Base-by-base conservation (phyloP, 169 alveolate species). In the Plasmodium sp. region DNA sequence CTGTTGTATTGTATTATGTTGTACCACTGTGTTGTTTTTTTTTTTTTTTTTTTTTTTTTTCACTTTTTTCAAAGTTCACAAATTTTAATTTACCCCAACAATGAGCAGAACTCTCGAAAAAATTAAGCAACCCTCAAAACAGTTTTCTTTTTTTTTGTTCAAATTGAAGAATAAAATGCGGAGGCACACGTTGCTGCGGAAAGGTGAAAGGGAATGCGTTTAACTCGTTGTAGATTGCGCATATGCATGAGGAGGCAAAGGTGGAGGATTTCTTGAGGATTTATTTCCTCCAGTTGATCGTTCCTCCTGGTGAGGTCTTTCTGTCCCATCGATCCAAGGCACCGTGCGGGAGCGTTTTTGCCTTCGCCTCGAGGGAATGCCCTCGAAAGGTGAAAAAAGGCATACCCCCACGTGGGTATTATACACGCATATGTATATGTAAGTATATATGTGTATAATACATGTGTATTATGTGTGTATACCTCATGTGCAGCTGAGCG, bases 11-110 rank as follows among this genome's bases (percentile, higher is more conserved):
- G 75, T 62, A 27, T 62, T 22, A 22, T 62, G 75, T 62, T 62
- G 75, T 62, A 22, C 31, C 1, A 27, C 18, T 62, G 75, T 27
- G 51, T 74, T 73, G 0, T 16, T n/a, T 33, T 73, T 10, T 36
- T 73, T 33, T 71, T 22, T 71, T 3, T 31, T 33, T 71, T 71
- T 31, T 27, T 73, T 73, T 73, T 73, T 33, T 41, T 14, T 31
- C 39, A 14, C 56, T 22, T 79, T 77, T 79, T 79, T 79, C 36
- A 79, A 79, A 79, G 84, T 36, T 79, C 62, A 36, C 22, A 79
- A 41, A 79, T 39, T 79, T 79, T 79, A 36, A 79, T 39, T 39
- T 79, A 39, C 18, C 5, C 54, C 33, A 33, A 62, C 75, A 62
- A 62, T 62, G 34, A 36, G 43, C 33, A 79, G 2, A 79, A 79